Percentiles rank a stretch among this genome's conserved stretches.
Evolutionary conservation across 2,329 filamentous ascomycete genomes (phyloP).

Genomic region (Alternaria infectoria): DNA sequence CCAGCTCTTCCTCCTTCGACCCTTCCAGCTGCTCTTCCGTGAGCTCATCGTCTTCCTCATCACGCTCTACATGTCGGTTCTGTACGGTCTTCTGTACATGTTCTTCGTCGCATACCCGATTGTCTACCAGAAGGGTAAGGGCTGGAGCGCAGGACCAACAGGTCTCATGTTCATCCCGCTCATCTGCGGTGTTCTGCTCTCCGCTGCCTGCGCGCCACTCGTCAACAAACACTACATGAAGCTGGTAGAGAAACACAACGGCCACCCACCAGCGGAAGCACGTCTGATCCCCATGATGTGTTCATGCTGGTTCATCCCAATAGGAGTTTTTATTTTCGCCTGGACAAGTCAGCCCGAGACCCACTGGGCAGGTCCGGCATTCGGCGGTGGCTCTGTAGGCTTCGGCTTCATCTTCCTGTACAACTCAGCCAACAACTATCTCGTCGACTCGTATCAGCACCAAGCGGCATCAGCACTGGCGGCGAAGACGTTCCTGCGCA

Average conservation of each 20-base stretch:
- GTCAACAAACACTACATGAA: slow-evolving; percentile 84
- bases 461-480: slow-evolving; percentile 83
- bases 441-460: slow-evolving; percentile 71
- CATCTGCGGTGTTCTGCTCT: slow-evolving; percentile 74
- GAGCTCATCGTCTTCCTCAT: slow-evolving; percentile 88
- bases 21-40: slow-evolving; percentile 82
- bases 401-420: slow-evolving; percentile 87
- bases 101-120: slow-evolving; percentile 64
- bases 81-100: slow-evolving; percentile 78
- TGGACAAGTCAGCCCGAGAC: slow-evolving; percentile 71
- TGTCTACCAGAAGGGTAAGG: slow-evolving; percentile 80
- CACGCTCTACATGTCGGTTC: slow-evolving; percentile 82
- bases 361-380: slow-evolving; percentile 73
- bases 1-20: slow-evolving; percentile 76
- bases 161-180: slow-evolving; percentile 89
- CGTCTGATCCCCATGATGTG: slow-evolving; percentile 77
- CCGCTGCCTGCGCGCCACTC: slow-evolving; percentile 70
- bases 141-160: slow-evolving; percentile 74
- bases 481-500: slow-evolving; percentile 80
- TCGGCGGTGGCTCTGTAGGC: slow-evolving; percentile 70
- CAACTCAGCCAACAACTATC: slow-evolving; percentile 65
- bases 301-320: slow-evolving; percentile 65
- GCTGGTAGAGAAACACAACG: slow-evolving; percentile 67
- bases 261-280: slow-evolving; percentile 76
- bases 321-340: slow-evolving; percentile 71